phyloP scores from a whole-genome alignment of 805 yeast species.

The Cyberlindnera mycetangii region DNA sequence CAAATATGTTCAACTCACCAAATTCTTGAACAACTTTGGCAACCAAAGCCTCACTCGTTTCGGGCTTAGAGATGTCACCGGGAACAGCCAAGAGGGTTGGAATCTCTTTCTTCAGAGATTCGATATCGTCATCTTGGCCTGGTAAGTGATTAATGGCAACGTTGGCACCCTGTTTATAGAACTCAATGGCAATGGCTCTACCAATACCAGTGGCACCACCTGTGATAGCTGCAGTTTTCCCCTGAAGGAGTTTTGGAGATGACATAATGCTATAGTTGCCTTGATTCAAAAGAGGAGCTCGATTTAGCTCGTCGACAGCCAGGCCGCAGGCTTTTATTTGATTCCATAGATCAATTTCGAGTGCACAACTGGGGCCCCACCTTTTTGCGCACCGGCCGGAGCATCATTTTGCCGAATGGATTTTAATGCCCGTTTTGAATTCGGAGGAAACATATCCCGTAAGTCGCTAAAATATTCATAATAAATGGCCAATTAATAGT shows the following conservation, averaged over 20 bases:
- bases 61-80: slow-evolving; percentile 43
- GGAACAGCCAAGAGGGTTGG: slow-evolving; percentile 34
- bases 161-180: slow-evolving; percentile 41
- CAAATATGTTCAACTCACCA: slow-evolving; percentile 40
- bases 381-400: neutral
- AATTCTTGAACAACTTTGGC: slow-evolving; percentile 33
- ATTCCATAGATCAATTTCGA: neutral
- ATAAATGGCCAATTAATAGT: too few species aligned
- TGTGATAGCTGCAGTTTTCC: slow-evolving; percentile 39
- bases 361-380: neutral
- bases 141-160: slow-evolving; percentile 36
- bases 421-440: neutral
- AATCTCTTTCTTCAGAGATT: slow-evolving; percentile 19
- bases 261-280: neutral
- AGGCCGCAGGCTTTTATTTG: neutral
- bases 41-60: slow-evolving; percentile 34
- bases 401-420: neutral
- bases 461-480: too few species aligned
- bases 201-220: slow-evolving; percentile 49
- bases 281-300: too few species aligned
- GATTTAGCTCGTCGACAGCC: too few species aligned
- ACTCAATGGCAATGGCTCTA: slow-evolving; percentile 39
- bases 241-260: slow-evolving; percentile 23
- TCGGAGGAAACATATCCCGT: neutral
- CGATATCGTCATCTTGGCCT: slow-evolving; percentile 19